These are phyloP conservation scores for Polytolypa hystricis DNA, from an alignment of 2,329 filamentous ascomycete genomes.

Conservation along the genomic window DNA sequence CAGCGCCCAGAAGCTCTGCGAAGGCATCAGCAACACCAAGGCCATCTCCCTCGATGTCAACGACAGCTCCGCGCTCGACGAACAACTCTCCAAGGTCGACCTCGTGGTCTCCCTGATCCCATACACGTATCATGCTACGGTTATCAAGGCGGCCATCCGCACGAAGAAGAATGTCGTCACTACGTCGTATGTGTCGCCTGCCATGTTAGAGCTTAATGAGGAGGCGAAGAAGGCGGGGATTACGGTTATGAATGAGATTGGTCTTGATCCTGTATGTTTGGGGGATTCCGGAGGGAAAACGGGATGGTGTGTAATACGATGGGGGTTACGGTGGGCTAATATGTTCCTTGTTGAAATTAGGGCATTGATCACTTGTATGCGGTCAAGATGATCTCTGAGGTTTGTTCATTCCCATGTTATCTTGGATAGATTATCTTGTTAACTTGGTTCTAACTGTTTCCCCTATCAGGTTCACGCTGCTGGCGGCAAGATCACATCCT, in stretches of 20 bases:
- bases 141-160: conserved; percentile 88
- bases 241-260: conserved; percentile 96
- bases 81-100: conserved; percentile 67
- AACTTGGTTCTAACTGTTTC: neutral
- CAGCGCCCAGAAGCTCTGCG: conserved; percentile 62
- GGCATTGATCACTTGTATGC: conserved; percentile 53
- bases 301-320: neutral
- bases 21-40: conserved; percentile 58
- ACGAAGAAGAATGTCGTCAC: conserved; percentile 95
- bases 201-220: conserved; percentile 80
- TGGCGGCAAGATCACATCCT: conserved; percentile 74
- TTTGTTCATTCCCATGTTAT: conserved; percentile 7
- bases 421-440: no score
- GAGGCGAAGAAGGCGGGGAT: conserved; percentile 81
- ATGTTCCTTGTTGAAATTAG: conserved; percentile 11
- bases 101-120: conserved; percentile 76
- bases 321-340: neutral
- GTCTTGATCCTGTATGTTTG: conserved; percentile 38
- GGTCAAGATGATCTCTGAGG: conserved; percentile 63
- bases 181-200: conserved; percentile 83
- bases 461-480: conserved; percentile 68
- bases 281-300: neutral
- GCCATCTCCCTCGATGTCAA: conserved; percentile 78
- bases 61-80: conserved; percentile 64
- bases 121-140: conserved; percentile 76